phyloP scores from a whole-genome alignment of 2,329 filamentous ascomycete species.

The Colletotrichum theobromicola region DNA sequence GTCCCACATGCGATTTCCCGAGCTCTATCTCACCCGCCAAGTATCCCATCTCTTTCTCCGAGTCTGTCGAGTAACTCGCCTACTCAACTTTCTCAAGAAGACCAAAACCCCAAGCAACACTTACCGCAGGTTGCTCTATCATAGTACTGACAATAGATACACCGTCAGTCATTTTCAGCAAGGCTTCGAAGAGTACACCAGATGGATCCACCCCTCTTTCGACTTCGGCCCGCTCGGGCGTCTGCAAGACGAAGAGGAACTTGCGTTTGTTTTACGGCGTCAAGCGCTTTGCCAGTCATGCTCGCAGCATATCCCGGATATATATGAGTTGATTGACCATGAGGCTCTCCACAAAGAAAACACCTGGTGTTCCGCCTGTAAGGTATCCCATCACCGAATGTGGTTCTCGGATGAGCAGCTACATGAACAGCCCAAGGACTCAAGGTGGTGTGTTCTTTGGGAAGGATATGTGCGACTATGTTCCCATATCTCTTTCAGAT shows the following conservation, averaged over 20 bases:
- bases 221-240: background rate
- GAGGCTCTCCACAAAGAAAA: background rate
- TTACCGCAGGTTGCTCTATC: background rate
- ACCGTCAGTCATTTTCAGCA: no score
- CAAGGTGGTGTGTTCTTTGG: background rate
- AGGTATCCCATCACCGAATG: background rate
- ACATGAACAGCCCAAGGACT: background rate
- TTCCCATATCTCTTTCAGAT: background rate
- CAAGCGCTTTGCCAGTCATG: background rate
- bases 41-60: background rate
- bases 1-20: background rate
- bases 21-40: background rate
- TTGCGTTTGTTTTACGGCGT: background rate
- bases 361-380: background rate
- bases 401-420: background rate
- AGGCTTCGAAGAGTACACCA: no score
- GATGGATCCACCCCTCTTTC: background rate
- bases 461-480: background rate
- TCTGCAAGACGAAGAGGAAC: fast-evolving
- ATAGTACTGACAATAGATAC: background rate
- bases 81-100: background rate
- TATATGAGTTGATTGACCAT: background rate
- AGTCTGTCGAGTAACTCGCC: fast-evolving
- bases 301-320: background rate
- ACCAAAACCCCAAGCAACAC: fast-evolving